Evolutionary conservation across 495 filamentous ascomycete genomes (phyloP), one percentile per base, ranked within the genome.

Genomic region (Mycothermus thermophilus): DNA sequence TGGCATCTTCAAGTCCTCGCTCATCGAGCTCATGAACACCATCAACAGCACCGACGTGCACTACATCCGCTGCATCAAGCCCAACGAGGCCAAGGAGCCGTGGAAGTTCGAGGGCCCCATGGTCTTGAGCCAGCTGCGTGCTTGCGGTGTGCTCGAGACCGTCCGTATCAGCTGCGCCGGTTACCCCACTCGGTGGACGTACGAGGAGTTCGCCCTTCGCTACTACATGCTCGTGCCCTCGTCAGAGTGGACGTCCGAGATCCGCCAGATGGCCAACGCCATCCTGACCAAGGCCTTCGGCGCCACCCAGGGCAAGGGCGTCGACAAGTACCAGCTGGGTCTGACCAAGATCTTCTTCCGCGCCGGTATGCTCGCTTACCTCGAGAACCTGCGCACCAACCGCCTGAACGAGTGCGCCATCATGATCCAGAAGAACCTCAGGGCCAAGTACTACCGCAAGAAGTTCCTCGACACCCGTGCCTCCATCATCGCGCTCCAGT

Each of bases 61-160:
- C 58, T 99, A 99, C 58, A 99, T 99, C 47, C 82, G 90, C 39
- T 99, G 90, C 57, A 99, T 99, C 63, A 99, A 99, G 58, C 90
- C 90, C 2, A 99, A 99, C 51, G 90, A 99, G 60, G 83, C 79
- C 40, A 99, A 99, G 58, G 83, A 79, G 42, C 69, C 92, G 2
- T 99, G 90, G 90, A 92, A 92, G 42, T 99, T 96, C 42, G 92
- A 99, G 58, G 90, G 90, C 0, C 90, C 90, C 9, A 99, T 99
- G 90, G 90, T 99, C 43, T 74, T 99, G 32, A 93, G 83, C 59
- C 90, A 99, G 55, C 66, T 99, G 48, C 75, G 93, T 53, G 90
- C 90, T 56, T 99, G 90, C 67, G 90, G 90, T 84, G 92, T 99
- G 16, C 70, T 99, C 39, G 90, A 99, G 59, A 99, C 90, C 10